phyloP scores from a whole-genome alignment of 2,329 filamentous ascomycete species.

The Botrytis squamosa region DNA sequence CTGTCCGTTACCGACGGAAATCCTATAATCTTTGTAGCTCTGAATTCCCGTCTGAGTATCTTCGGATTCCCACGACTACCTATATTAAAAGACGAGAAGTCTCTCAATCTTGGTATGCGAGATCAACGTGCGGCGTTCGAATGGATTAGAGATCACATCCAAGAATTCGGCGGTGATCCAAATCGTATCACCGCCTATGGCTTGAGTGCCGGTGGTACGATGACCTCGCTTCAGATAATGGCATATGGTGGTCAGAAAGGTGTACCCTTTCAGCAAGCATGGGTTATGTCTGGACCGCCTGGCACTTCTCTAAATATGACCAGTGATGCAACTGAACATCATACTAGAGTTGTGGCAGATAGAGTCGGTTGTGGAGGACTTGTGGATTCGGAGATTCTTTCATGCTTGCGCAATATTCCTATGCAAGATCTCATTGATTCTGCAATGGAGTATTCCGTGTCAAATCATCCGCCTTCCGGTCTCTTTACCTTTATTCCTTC shows the following conservation, averaged over 20 bases:
- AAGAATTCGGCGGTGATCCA: constrained; percentile 13
- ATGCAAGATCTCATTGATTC: constrained; percentile 16
- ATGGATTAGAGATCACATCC: constrained; percentile 19
- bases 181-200: constrained; percentile 10
- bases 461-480: constrained; percentile 8
- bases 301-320: not conserved
- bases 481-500: constrained; percentile 20
- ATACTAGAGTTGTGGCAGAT: constrained; percentile 1
- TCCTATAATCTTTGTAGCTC: constrained; percentile 17
- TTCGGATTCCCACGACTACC: constrained; percentile 18
- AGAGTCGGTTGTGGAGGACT: not conserved
- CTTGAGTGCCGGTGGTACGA: constrained; percentile 3
- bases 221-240: constrained; percentile 7
- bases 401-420: not conserved
- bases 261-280: constrained; percentile 14
- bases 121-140: constrained; percentile 20
- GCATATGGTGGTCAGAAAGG: not conserved
- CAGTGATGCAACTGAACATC: constrained; percentile 7
- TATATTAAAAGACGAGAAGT: constrained; percentile 7
- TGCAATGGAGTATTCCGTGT: constrained; percentile 22
- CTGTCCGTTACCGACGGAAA: constrained; percentile 9
- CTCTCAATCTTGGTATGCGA: constrained; percentile 20
- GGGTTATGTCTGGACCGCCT: constrained; percentile 6
- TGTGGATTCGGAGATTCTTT: not conserved
- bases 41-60: constrained; percentile 18